Conservation (phyloP, 305 asterid species). For the Rubia occidens region DNA sequence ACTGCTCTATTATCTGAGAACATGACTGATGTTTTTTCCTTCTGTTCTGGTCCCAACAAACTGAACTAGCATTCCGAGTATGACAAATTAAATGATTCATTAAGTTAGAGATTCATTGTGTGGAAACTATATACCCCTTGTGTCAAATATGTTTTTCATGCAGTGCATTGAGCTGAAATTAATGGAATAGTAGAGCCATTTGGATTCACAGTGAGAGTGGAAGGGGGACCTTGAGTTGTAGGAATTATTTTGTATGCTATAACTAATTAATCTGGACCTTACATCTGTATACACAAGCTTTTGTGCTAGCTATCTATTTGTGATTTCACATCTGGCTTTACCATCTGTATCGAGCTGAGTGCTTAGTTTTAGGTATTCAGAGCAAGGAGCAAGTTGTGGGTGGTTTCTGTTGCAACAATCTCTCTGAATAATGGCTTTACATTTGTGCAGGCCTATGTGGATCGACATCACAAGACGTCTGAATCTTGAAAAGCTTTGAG, state of each 20-base stretch:
- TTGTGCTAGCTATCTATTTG: not conserved
- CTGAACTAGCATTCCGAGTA: not conserved
- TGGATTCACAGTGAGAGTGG: not conserved
- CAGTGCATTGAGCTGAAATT: constrained; percentile 3
- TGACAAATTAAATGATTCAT: not conserved
- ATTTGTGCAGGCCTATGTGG: constrained; percentile 76
- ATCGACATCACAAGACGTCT: constrained; percentile 51
- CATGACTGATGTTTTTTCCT: not conserved
- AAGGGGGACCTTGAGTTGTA: not conserved
- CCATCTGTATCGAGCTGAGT: not conserved
- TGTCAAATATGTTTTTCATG: not conserved
- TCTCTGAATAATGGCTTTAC: not conserved
- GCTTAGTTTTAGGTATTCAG: not conserved
- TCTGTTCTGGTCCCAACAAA: not conserved
- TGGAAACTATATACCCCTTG: not conserved
- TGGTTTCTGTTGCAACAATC: constrained; percentile 2
- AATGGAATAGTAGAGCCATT: not conserved
- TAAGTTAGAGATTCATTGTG: not conserved
- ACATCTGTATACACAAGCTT: not conserved
- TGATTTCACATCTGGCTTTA: not conserved
- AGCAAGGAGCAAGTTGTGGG: not conserved
- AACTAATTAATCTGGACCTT: not conserved
- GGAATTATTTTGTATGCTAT: not conserved
- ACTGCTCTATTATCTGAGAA: not conserved
- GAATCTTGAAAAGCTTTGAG: constrained; percentile 29